These are phyloP conservation scores for Solanum chmielewskii DNA, from an alignment of 257 asterid genomes.

Conservation along the genomic window DNA sequence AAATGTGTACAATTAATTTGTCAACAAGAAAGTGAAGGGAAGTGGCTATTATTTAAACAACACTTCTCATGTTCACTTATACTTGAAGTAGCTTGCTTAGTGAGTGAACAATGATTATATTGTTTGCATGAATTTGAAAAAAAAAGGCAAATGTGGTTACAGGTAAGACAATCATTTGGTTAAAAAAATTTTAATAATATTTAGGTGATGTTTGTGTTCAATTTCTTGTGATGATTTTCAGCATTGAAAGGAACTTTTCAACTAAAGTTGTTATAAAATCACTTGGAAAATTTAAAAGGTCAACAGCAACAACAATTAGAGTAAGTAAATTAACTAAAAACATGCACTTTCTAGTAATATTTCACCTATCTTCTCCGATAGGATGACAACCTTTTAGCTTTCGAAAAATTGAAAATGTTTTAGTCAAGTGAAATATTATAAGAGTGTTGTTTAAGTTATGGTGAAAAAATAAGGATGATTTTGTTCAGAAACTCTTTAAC, in stretches of 20 bases:
- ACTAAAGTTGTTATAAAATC: conserved; percentile 14
- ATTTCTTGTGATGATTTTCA: background rate
- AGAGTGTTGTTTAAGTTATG: background rate
- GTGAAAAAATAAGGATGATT: background rate
- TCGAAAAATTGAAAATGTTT: background rate
- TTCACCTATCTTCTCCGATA: background rate
- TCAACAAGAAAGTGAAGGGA: background rate
- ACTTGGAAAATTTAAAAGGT: background rate
- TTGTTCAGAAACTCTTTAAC: background rate
- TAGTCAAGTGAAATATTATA: background rate
- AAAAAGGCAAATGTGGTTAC: background rate
- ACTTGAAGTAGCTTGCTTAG: background rate
- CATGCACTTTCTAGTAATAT: background rate
- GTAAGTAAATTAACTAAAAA: background rate
- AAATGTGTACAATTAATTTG: background rate
- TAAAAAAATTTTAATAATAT: background rate
- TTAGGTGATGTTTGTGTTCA: conserved; percentile 17
- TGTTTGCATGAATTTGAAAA: background rate
- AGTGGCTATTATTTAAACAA: background rate
- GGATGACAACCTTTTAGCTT: background rate
- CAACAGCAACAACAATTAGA: background rate
- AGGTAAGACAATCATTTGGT: conserved; percentile 1
- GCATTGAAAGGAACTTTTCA: conserved; percentile 14
- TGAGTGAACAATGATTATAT: background rate
- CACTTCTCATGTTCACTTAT: background rate